Percentiles rank a stretch among this genome's conserved stretches.
Evolutionary conservation across 2,329 filamentous ascomycete genomes (phyloP).

Genomic region (Pestalotiopsis fici): DNA sequence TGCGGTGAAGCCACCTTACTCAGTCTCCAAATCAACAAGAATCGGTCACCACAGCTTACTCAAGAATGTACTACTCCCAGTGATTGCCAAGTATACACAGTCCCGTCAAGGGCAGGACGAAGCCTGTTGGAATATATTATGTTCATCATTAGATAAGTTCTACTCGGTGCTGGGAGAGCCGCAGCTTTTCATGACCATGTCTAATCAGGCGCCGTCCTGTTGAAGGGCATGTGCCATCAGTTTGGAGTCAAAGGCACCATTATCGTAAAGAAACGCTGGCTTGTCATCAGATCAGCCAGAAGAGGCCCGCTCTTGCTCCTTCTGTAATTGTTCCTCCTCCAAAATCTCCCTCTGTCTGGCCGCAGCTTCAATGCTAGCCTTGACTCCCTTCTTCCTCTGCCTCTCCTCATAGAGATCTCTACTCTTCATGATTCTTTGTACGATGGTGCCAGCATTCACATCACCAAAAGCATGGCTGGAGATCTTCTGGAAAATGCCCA

Average conservation of each 20-base stretch:
- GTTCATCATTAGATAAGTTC: not conserved
- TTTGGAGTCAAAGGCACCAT: not conserved
- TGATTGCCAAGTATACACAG: too few species aligned
- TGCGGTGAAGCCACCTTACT: not conserved
- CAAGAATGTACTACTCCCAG: too few species aligned
- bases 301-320: conserved; percentile 40
- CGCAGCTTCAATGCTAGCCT: conserved; percentile 74
- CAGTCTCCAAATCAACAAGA: not conserved
- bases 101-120: not conserved
- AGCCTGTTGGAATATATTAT: not conserved
- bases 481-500: conserved; percentile 84
- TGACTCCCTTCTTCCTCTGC: conserved; percentile 86
- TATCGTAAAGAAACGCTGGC: too few species aligned
- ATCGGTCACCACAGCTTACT: too few species aligned
- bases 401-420: conserved; percentile 87
- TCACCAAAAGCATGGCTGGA: conserved; percentile 76
- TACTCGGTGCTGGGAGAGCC: not conserved
- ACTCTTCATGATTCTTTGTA: conserved; percentile 85
- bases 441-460: conserved; percentile 91
- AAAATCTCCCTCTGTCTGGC: conserved; percentile 62
- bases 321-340: conserved; percentile 57
- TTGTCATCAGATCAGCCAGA: not conserved
- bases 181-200: not conserved
- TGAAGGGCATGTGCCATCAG: not conserved
- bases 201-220: not conserved